A percentile compares a stretch with the other conserved stretches of the same genome.
Conservation (phyloP, 2,329 filamentous ascomycete genomes). For the Colletotrichum sp. region DNA sequence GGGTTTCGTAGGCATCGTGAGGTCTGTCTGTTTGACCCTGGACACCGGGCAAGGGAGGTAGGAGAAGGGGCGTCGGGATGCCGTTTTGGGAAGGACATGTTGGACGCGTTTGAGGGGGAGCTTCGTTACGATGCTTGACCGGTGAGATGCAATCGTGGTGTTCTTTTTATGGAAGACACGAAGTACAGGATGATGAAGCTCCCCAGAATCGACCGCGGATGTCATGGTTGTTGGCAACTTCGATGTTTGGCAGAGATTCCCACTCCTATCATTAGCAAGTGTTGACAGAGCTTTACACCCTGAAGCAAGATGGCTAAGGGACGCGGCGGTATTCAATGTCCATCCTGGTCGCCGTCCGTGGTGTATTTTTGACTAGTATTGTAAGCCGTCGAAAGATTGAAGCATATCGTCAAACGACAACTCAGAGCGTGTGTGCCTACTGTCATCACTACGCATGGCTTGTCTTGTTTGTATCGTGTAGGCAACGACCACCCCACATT, state of each 20-base stretch:
- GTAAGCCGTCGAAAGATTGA: background rate
- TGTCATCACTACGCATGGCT: background rate
- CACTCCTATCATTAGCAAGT: background rate
- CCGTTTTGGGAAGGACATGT: background rate
- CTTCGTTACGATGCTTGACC: background rate
- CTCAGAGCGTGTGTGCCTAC: background rate
- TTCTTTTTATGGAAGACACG: accelerated
- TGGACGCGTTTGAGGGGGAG: background rate
- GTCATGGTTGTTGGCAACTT: background rate
- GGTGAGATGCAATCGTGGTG: background rate
- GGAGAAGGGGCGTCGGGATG: background rate
- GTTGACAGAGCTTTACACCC: background rate
- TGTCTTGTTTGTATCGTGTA: background rate
- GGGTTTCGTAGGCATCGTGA: background rate
- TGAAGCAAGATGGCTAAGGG: background rate
- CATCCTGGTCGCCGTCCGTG: accelerated
- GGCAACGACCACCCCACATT: accelerated
- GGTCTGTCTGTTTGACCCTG: background rate
- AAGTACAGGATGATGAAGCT: background rate
- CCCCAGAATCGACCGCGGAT: background rate
- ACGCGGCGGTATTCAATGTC: background rate
- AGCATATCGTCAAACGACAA: background rate
- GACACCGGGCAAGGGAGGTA: background rate
- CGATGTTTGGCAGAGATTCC: background rate
- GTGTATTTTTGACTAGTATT: background rate